Evolutionary conservation across 1,139 yeast genomes (phyloP), one percentile per base, ranked within the genome.

Genomic region (Sugiyamaella neomexicana): DNA sequence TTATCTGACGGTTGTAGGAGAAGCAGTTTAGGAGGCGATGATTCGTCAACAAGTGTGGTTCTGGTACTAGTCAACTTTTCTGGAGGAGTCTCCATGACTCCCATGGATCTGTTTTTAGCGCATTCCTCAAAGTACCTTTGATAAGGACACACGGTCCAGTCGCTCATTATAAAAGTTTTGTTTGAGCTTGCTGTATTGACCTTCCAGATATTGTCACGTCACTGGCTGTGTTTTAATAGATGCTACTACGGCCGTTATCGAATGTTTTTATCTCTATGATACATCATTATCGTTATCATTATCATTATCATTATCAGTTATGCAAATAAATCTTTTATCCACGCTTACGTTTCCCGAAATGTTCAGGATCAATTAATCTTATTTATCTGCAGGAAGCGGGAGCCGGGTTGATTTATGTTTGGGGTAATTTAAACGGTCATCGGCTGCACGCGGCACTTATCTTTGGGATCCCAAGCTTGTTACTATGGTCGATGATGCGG

Each of bases 111-210:
- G 20, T 41, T 34, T 13, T 53, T 49, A 10, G 52, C 36, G 13
- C 48, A 46, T 46, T 53, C 55, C 29, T 57, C 57, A 49, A 58
- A 58, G 37, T 38, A 57, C 38, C 59, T 51, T 46, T 58, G 61
- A 42, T 58, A 58, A 2, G 61, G 60, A 48, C 61, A 58, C 38
- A 38, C 53, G 10, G 45, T 41, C 60, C 60, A 57, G 34, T 54
- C 51, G n/a, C 46, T 29, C 51, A 47, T 47, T n/a, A n/a, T n/a
- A n/a, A n/a, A n/a, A n/a, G n/a, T n/a, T n/a, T 20, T 20, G 3
- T 20, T 20, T 3, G 25, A 20, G 25, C 25, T 20, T 20, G 25
- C 25, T 20, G 5, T 20, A 3, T 20, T 20, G 25, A n/a, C 25
- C 25, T 20, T 5, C 5, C 5, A 20, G 3, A 20, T 3, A 20